A percentile compares a stretch with the other conserved stretches of the same genome.
phyloP scores from a whole-genome alignment of 306 rosid species.

The Cicer chorassanicum region DNA sequence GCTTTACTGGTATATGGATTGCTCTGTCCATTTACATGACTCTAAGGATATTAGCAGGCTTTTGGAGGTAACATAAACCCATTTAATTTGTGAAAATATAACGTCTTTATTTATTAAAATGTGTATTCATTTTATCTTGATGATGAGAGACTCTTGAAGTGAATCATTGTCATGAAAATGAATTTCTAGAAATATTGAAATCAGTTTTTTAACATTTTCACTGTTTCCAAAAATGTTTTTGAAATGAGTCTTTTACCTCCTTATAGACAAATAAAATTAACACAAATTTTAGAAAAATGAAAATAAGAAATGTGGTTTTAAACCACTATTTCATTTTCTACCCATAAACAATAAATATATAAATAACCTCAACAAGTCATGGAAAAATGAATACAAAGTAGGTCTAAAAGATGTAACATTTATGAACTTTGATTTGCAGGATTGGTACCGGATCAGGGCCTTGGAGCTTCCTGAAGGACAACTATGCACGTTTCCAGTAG shows the following conservation, averaged over 20 bases:
- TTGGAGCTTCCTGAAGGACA: conserved; percentile 62
- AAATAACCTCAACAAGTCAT: background rate
- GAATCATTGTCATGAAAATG: too few species aligned
- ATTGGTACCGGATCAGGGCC: conserved; percentile 86
- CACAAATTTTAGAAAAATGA: too few species aligned
- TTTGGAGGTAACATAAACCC: conserved; percentile 67
- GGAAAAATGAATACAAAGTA: background rate
- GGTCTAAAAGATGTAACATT: background rate
- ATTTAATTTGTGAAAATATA: too few species aligned
- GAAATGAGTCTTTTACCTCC: too few species aligned
- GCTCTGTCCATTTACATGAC: conserved; percentile 85
- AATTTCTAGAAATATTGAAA: too few species aligned
- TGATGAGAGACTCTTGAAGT: too few species aligned
- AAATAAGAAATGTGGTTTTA: too few species aligned
- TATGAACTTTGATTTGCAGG: conserved; percentile 54
- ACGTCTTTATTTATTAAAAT: too few species aligned
- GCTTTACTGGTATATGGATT: conserved; percentile 85
- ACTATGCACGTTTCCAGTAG: conserved; percentile 1
- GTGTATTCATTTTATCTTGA: too few species aligned
- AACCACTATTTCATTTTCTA: too few species aligned
- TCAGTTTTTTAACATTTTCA: background rate
- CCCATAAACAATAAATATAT: background rate
- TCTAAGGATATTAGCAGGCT: conserved; percentile 71
- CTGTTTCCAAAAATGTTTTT: background rate
- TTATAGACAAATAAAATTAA: too few species aligned